These are phyloP conservation scores for Geotrichum phurueaensis DNA, from an alignment of 1,139 yeast genomes.

Conservation along the genomic window DNA sequence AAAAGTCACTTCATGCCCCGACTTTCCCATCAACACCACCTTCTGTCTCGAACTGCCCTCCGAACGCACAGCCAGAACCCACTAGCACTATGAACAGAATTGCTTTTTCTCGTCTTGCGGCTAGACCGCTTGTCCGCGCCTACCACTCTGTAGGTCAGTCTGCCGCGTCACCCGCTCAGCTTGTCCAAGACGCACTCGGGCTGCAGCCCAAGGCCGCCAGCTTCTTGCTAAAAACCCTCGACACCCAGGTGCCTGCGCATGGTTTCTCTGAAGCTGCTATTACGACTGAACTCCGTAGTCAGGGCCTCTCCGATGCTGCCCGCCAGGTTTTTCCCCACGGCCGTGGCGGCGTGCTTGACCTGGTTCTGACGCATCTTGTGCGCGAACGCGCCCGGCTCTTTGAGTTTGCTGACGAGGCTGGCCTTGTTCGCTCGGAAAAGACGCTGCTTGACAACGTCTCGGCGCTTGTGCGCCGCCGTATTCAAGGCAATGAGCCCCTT, in stretches of 20 bases:
- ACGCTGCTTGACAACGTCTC: slow-evolving; percentile 34
- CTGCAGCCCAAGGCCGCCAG: slow-evolving; percentile 14
- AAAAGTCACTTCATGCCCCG: neutral
- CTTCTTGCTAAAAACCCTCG: slow-evolving; percentile 14
- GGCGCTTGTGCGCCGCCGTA: slow-evolving; percentile 53
- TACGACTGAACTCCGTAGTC: slow-evolving; percentile 52
- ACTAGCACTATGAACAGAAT: neutral
- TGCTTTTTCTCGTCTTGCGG: neutral
- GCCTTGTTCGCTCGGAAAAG: slow-evolving; percentile 29
- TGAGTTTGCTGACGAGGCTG: slow-evolving; percentile 19
- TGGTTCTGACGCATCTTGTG: slow-evolving; percentile 60
- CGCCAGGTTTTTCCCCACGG: slow-evolving; percentile 51
- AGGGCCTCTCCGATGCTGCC: slow-evolving; percentile 63
- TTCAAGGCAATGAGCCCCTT: slow-evolving; percentile 56
- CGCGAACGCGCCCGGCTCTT: slow-evolving; percentile 38
- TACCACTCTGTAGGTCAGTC: slow-evolving; percentile 12
- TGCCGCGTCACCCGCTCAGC: neutral
- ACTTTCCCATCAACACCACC: neutral
- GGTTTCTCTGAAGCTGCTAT: slow-evolving; percentile 68
- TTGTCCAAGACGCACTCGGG: slow-evolving; percentile 8
- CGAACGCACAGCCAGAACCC: neutral
- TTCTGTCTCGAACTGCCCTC: neutral
- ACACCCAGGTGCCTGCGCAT: slow-evolving; percentile 47
- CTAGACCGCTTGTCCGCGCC: neutral
- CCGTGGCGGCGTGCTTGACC: slow-evolving; percentile 45